phyloP scores from a whole-genome alignment of 768 basidiomycete genomes.

The Terana coerulea region DNA sequence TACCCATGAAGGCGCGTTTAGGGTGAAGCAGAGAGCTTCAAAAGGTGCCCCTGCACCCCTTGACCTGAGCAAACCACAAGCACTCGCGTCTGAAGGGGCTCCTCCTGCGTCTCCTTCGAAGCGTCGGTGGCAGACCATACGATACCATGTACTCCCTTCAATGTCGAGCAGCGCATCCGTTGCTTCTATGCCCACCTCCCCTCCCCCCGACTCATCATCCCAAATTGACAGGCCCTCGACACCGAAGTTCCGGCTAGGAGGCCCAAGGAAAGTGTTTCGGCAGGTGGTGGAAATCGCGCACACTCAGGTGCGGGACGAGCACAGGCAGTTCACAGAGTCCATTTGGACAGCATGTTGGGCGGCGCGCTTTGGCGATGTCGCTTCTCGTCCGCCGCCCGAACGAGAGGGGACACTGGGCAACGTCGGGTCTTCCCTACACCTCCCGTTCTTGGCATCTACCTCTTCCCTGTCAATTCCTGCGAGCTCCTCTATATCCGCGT shows the following conservation, averaged over 20 bases:
- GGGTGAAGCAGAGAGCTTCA: conserved; percentile 2
- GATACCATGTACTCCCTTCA: conserved; percentile 22
- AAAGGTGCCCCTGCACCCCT: conserved; percentile 11
- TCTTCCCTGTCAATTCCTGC: conserved; percentile 14
- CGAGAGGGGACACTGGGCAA: conserved; percentile 24
- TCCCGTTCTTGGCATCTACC: conserved; percentile 24
- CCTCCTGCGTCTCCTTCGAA: conserved; percentile 20
- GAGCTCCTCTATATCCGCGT: conserved; percentile 10
- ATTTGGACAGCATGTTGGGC: conserved; percentile 52
- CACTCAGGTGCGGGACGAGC: conserved; percentile 37
- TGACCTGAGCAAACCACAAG: conserved; percentile 12
- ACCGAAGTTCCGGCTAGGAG: conserved; percentile 21
- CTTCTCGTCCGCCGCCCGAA: conserved; percentile 28
- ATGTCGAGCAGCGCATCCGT: conserved; percentile 2
- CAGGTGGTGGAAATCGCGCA: conserved; percentile 65
- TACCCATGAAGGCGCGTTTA: neutral
- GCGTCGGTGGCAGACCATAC: conserved; percentile 26
- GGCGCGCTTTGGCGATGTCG: conserved; percentile 43
- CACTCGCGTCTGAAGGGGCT: conserved; percentile 2
- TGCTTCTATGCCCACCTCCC: conserved; percentile 8
- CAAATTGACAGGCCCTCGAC: conserved; percentile 20
- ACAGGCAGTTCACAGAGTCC: conserved; percentile 50
- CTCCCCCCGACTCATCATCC: conserved; percentile 3
- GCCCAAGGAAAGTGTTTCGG: conserved; percentile 20
- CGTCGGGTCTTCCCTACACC: conserved; percentile 32